These are phyloP conservation scores for Blastocystis hominis DNA, from an alignment of 352 stramenopile species.

Conservation along the genomic window DNA sequence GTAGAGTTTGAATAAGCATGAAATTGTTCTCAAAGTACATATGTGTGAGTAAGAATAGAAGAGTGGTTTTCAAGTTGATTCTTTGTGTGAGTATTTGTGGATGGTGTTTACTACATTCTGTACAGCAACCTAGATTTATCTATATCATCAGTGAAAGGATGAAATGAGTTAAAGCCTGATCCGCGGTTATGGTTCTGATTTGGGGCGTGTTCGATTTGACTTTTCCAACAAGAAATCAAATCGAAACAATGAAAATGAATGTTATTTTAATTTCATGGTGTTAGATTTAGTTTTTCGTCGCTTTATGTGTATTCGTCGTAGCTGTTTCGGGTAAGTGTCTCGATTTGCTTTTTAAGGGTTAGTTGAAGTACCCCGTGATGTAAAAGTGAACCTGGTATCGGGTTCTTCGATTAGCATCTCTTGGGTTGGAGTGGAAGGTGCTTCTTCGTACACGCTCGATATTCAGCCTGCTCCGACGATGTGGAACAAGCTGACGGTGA, in stretches of 20 bases:
- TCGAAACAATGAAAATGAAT: conserved; percentile 33
- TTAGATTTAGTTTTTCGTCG: neutral
- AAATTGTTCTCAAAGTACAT: too few species aligned
- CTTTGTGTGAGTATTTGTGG: too few species aligned
- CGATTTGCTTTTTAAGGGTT: neutral
- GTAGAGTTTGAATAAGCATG: too few species aligned
- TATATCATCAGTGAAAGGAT: neutral
- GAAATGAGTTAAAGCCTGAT: neutral
- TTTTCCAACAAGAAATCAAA: neutral
- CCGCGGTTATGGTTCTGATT: neutral
- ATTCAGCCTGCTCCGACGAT: conserved; percentile 9
- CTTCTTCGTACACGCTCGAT: conserved; percentile 3
- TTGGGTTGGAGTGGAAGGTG: neutral
- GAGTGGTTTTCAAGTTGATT: too few species aligned
- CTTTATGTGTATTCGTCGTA: neutral
- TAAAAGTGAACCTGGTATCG: conserved; percentile 36
- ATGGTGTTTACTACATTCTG: too few species aligned
- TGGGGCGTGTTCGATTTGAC: neutral
- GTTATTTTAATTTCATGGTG: neutral
- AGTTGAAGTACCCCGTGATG: conserved; percentile 25
- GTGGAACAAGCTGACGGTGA: neutral
- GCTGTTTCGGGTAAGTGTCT: conserved; percentile 6
- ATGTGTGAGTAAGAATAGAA: too few species aligned
- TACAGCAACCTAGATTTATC: too few species aligned
- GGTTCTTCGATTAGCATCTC: conserved; percentile 49